Conservation (phyloP, 352 stramenopile species). For the Phytophthora capsici region DNA sequence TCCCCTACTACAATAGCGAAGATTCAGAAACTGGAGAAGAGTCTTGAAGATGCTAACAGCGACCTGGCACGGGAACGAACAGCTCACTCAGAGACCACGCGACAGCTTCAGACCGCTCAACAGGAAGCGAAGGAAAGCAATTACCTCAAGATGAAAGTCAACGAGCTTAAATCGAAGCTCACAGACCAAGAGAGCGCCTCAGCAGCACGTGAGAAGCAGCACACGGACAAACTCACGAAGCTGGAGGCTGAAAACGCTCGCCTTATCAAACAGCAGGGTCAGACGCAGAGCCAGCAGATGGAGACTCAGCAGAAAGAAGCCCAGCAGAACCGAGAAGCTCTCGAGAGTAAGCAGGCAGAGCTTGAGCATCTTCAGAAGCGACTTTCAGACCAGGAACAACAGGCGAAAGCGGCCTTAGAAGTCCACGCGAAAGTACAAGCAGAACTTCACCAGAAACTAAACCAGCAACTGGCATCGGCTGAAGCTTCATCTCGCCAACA, state of each 20-base stretch:
- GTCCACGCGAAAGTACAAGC: conserved; percentile 17
- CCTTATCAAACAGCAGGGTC: conserved; percentile 28
- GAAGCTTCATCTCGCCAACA: conserved; percentile 12
- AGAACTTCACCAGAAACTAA: conserved; percentile 15
- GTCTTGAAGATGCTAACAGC: conserved; percentile 31
- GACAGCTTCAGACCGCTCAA: conserved; percentile 39
- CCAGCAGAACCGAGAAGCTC: conserved; percentile 31
- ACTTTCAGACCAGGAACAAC: conserved; percentile 20
- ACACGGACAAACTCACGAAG: conserved; percentile 26
- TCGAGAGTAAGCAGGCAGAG: conserved; percentile 36
- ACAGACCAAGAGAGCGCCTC: conserved; percentile 35
- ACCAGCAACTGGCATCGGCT: conserved; percentile 14
- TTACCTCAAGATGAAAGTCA: conserved; percentile 66
- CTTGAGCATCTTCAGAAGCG: conserved; percentile 28
- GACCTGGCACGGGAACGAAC: conserved; percentile 33
- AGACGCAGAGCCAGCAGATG: conserved; percentile 29
- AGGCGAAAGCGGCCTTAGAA: conserved; percentile 12
- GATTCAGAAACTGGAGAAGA: conserved; percentile 45
- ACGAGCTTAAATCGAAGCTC: conserved; percentile 53
- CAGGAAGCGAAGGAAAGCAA: conserved; percentile 59
- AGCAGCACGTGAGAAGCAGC: conserved; percentile 25
- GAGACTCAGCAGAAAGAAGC: conserved; percentile 33
- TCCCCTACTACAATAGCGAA: conserved; percentile 30
- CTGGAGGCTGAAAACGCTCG: conserved; percentile 38
- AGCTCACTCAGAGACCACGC: conserved; percentile 21